Base-by-base conservation (phyloP, 345 rosid genomes). In the Camelina laxa region DNA sequence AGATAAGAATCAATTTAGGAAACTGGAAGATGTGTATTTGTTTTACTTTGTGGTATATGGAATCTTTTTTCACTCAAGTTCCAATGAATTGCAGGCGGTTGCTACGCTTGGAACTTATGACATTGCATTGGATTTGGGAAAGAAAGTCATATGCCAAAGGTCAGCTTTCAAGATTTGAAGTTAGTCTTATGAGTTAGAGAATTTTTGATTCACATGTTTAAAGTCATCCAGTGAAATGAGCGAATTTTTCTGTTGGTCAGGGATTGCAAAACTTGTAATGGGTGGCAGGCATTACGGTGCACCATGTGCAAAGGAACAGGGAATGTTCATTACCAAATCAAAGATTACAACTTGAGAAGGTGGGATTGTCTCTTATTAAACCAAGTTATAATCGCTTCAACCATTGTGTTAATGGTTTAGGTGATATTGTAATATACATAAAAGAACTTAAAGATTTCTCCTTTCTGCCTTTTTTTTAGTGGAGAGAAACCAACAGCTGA, bases 111-210 rank as follows among this genome's bases (percentile, higher is more conserved):
- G 97, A 56, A 91, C 97, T 22, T 93, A 89, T 79, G 98, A 93
- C 76, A 86, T 91, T 63, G 93, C 95, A 6, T 68, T 89, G 72
- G 97, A 91, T 78, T 77, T 93, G 80, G 98, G 97, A 65, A 91
- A 88, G 90, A 93, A 93, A 85, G 85, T 91, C 48, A 82, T 93
- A 70, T 91, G 97, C 79, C 97, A 88, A 81, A 91, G 98, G 98
- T 91, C 55, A 49, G 78, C 6, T 50, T 75, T 62, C 60, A 59
- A 51, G 38, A 20, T 38, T 38, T 33, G 36, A 36, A 36, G 39
- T 36, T 36, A 8, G 3, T 36, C 39, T 36, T 9, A 36, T 36
- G 44, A 1, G 44, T 39, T 12, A 39, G 14, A 41, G 45, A 41
- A 45, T 22, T 27, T 30, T 62, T 53, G 36, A 4, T 12, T 71